phyloP scores from a whole-genome alignment of 2,329 filamentous ascomycete species.

The Colletotrichum somersetense region DNA sequence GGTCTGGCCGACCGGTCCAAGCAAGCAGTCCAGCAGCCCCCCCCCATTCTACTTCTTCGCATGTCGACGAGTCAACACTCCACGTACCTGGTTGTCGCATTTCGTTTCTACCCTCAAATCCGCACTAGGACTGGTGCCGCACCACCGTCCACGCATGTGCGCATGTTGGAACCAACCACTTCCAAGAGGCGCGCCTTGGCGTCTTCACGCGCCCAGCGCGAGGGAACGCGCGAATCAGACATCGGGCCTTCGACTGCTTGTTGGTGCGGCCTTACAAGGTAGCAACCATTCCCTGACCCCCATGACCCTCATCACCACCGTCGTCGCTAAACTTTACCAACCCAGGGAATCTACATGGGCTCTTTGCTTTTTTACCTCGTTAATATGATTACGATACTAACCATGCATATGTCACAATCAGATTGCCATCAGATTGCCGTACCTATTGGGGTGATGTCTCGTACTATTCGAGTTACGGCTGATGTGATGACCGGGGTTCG shows the following conservation, averaged over 20 bases:
- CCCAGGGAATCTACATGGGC: background rate
- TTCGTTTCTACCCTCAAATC: conserved; percentile 23
- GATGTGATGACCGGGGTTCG: conserved; percentile 19
- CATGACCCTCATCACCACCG: conserved; percentile 7
- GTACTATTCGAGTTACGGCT: background rate
- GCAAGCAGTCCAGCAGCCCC: too few relatives aligned
- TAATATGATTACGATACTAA: background rate
- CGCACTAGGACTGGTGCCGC: conserved; percentile 15
- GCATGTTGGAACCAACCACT: conserved; percentile 19
- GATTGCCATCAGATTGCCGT: background rate
- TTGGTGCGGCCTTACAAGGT: conserved; percentile 17
- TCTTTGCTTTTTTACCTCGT: background rate
- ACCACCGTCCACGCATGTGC: conserved; percentile 7
- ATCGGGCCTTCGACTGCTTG: background rate
- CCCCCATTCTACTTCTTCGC: conserved; percentile 11
- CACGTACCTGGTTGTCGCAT: conserved; percentile 32
- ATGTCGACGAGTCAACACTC: conserved; percentile 8
- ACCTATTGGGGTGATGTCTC: conserved; percentile 26
- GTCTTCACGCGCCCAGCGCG: conserved; percentile 14
- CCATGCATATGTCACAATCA: background rate
- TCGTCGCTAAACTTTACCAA: background rate
- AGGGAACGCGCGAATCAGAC: conserved; percentile 11
- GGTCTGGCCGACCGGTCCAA: background rate
- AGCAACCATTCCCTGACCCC: conserved; percentile 15
- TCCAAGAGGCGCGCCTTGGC: conserved; percentile 33